Conservation (phyloP, 108 stramenopile genomes). For the Fragilariopsis cylindrus region DNA sequence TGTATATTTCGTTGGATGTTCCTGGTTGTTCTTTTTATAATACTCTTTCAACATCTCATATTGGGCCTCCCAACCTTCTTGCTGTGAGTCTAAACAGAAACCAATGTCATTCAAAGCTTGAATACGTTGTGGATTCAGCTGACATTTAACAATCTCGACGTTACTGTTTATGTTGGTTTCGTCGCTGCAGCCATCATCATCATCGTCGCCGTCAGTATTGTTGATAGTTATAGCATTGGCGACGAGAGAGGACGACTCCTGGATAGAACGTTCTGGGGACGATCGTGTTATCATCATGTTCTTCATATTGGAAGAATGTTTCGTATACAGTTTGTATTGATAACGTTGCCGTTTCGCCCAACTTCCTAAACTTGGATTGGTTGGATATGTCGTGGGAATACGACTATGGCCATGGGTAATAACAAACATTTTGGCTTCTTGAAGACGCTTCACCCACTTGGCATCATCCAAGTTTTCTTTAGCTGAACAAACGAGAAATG, state of each 20-base stretch:
- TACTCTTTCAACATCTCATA: not conserved
- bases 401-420: conserved; percentile 34
- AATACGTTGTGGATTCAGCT: not conserved
- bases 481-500: no score
- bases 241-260: not conserved
- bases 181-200: no score
- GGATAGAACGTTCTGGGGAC: not conserved
- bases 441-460: not conserved
- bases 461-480: not conserved
- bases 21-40: not conserved
- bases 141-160: not conserved
- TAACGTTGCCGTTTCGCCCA: conserved; percentile 38
- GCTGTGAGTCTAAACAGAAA: not conserved
- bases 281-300: not conserved
- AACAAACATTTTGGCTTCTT: conserved; percentile 12
- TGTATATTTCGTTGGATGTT: not conserved
- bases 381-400: conserved; percentile 42
- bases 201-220: no score
- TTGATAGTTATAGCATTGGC: not conserved
- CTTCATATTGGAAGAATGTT: not conserved
- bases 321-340: not conserved
- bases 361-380: conserved; percentile 41
- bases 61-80: not conserved
- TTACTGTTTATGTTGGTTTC: not conserved
- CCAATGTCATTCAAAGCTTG: not conserved